phyloP scores from a whole-genome alignment of 2,329 filamentous ascomycete genomes.

The Grosmannia penicillata region DNA sequence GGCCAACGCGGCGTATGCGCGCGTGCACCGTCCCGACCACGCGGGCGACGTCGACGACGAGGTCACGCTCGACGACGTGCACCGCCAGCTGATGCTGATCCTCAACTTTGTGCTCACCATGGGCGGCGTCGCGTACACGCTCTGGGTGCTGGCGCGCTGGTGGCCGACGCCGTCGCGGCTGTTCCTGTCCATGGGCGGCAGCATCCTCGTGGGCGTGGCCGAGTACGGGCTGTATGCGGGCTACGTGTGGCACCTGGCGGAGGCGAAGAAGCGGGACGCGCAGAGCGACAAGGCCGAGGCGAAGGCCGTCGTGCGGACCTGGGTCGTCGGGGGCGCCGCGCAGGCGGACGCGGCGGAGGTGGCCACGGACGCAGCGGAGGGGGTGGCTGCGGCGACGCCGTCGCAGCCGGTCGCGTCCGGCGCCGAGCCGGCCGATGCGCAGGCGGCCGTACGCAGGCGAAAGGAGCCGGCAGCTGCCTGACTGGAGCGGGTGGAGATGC shows the following conservation, averaged over 20 bases:
- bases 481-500: no score
- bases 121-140: constrained; percentile 58
- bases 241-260: constrained; percentile 55
- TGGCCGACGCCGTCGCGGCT: constrained; percentile 59
- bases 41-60: constrained; percentile 41
- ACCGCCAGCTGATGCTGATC: constrained; percentile 71
- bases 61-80: constrained; percentile 55
- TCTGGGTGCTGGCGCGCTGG: constrained; percentile 66
- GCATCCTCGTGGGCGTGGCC: constrained; percentile 54
- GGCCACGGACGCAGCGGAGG: constrained; percentile 10
- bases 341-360: constrained; percentile 7
- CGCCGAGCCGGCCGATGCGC: no score
- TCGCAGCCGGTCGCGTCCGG: no score
- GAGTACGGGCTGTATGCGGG: constrained; percentile 66
- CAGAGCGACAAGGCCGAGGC: constrained; percentile 44
- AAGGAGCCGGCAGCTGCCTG: no score
- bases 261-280: constrained; percentile 50
- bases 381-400: neutral
- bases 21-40: constrained; percentile 31
- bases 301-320: constrained; percentile 56
- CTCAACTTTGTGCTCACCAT: constrained; percentile 84
- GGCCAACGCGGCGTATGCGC: constrained; percentile 36
- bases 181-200: constrained; percentile 56
- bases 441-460: no score
- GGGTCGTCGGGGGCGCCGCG: constrained; percentile 40